These are phyloP conservation scores for Penicillium corylophilum DNA, from an alignment of 2,329 filamentous ascomycete genomes.

Conservation along the genomic window DNA sequence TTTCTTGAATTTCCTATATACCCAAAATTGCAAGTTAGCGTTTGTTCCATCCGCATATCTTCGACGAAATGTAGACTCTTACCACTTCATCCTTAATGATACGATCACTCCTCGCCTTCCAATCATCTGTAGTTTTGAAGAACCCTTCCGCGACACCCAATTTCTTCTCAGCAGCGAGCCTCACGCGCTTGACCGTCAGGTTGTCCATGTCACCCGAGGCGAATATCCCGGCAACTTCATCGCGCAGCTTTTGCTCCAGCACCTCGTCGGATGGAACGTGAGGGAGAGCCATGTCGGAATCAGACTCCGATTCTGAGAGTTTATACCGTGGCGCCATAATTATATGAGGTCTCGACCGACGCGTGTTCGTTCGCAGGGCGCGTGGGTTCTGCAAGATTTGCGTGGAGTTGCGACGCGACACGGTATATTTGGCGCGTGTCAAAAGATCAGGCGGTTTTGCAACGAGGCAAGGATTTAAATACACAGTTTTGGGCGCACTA, in stretches of 20 bases:
- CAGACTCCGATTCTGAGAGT: constrained; percentile 33
- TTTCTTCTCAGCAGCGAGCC: constrained; percentile 52
- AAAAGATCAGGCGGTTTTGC: background rate
- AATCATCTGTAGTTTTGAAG: constrained; percentile 53
- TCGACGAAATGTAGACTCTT: constrained; percentile 18
- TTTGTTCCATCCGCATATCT: background rate
- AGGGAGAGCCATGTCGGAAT: constrained; percentile 21
- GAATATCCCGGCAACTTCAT: constrained; percentile 38
- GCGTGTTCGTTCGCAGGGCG: background rate
- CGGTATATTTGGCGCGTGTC: background rate
- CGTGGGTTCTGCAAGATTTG: background rate
- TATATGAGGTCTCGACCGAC: background rate
- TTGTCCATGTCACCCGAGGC: constrained; percentile 47
- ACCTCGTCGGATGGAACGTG: constrained; percentile 30
- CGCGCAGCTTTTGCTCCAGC: constrained; percentile 41
- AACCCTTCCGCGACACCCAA: constrained; percentile 55
- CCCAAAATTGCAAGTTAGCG: constrained; percentile 4
- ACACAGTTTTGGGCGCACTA: background rate
- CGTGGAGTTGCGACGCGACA: background rate
- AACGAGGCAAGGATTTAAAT: background rate
- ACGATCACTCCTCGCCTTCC: constrained; percentile 56
- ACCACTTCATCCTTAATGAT: constrained; percentile 57
- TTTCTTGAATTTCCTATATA: constrained; percentile 36
- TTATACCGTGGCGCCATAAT: constrained; percentile 32
- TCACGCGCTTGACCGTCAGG: constrained; percentile 58